Percentiles rank a stretch among this genome's conserved stretches.
phyloP scores from a whole-genome alignment of 2,329 filamentous ascomycete species.

The Neoscytalidium dimidiatum region DNA sequence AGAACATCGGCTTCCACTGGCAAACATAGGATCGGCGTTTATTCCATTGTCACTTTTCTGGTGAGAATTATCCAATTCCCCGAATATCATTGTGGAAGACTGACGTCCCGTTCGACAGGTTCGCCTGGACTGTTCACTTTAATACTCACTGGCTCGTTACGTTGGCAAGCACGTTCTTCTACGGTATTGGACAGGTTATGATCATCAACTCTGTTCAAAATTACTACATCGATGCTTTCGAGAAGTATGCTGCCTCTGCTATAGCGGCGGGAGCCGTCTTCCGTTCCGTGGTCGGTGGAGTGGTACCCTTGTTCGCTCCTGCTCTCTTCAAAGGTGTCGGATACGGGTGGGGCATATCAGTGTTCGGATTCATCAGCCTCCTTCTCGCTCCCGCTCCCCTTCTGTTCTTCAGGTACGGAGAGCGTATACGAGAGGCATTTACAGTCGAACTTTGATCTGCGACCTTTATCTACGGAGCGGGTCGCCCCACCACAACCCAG shows the following conservation, averaged over 20 bases:
- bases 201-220: constrained; percentile 57
- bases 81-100: not conserved
- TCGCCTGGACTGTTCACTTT: constrained; percentile 46
- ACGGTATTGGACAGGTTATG: constrained; percentile 55
- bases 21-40: constrained; percentile 47
- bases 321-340: constrained; percentile 46
- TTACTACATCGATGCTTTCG: constrained; percentile 57
- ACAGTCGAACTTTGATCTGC: constrained; percentile 27
- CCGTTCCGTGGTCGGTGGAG: constrained; percentile 47
- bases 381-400: constrained; percentile 52
- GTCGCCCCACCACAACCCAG: not conserved
- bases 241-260: constrained; percentile 52
- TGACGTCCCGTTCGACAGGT: constrained; percentile 24
- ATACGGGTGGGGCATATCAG: constrained; percentile 53
- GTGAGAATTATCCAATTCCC: constrained; percentile 24
- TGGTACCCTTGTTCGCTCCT: constrained; percentile 50
- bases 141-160: constrained; percentile 45
- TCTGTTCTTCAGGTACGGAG: constrained; percentile 52
- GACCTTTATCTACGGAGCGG: not conserved
- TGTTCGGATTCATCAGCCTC: constrained; percentile 49
- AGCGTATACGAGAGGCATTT: constrained; percentile 48
- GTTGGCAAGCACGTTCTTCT: constrained; percentile 48
- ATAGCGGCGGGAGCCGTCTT: constrained; percentile 54
- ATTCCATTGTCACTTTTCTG: constrained; percentile 48
- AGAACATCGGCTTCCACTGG: constrained; percentile 48